phyloP scores from a whole-genome alignment of 2,329 filamentous ascomycete genomes.

The Aspergillus sergii region DNA sequence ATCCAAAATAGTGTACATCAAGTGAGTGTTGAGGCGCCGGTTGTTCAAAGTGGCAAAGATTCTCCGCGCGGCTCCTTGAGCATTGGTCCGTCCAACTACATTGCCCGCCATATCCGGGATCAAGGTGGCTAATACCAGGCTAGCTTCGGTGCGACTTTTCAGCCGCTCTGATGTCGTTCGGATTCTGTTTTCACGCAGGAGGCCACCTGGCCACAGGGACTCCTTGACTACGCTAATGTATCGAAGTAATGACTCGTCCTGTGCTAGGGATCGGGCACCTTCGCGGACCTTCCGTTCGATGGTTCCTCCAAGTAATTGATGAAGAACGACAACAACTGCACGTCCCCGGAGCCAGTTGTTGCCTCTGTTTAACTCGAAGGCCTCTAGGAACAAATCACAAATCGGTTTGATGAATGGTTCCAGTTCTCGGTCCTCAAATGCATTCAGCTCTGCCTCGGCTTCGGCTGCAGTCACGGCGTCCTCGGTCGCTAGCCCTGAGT shows the following conservation, averaged over 20 bases:
- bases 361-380: conserved; percentile 90
- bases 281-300: conserved; percentile 96
- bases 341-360: conserved; percentile 97
- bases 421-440: conserved; percentile 85
- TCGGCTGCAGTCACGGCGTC: conserved; percentile 63
- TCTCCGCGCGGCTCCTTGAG: conserved; percentile 83
- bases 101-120: conserved; percentile 89
- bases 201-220: conserved; percentile 72
- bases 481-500: conserved; percentile 48
- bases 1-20: conserved; percentile 72
- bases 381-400: conserved; percentile 93
- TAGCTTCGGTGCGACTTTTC: conserved; percentile 82
- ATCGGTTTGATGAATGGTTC: conserved; percentile 98
- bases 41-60: conserved; percentile 94
- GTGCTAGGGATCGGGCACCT: conserved; percentile 70
- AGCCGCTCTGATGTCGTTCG: conserved; percentile 74
- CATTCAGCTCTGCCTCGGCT: conserved; percentile 89
- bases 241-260: conserved; percentile 76
- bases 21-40: conserved; percentile 75
- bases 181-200: conserved; percentile 53
- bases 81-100: conserved; percentile 90
- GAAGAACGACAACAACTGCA: conserved; percentile 92
- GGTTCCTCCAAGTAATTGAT: conserved; percentile 92
- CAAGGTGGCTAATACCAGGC: conserved; percentile 83
- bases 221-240: conserved; percentile 76